A percentile compares a stretch with the other conserved stretches of the same genome.
Conservation (phyloP, 345 rosid species). For the Arabidopsis suecica region DNA sequence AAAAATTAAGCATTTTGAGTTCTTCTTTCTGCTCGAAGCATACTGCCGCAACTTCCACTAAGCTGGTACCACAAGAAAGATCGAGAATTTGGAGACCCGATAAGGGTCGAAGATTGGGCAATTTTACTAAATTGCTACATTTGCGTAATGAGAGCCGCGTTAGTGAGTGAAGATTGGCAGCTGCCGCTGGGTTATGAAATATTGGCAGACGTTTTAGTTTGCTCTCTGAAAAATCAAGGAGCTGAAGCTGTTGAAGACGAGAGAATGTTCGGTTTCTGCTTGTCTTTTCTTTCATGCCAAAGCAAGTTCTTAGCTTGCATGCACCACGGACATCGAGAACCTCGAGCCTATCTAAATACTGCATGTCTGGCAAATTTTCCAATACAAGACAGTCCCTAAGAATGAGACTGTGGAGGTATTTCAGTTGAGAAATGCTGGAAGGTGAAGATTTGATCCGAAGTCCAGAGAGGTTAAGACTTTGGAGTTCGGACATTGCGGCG, state of each 20-base stretch:
- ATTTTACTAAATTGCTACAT: constrained; percentile 14
- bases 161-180: constrained; percentile 25
- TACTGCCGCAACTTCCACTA: constrained; percentile 35
- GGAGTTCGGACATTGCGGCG: constrained; percentile 20
- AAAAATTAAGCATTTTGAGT: constrained; percentile 51
- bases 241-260: constrained; percentile 45
- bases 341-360: constrained; percentile 40
- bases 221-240: constrained; percentile 51
- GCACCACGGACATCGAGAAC: constrained; percentile 55
- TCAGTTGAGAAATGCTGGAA: constrained; percentile 33
- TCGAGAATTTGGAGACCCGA: constrained; percentile 43
- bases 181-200: constrained; percentile 17
- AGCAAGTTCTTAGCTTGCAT: constrained; percentile 25
- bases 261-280: constrained; percentile 29
- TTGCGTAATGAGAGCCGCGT: constrained; percentile 27
- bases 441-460: constrained; percentile 40
- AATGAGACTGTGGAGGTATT: constrained; percentile 46
- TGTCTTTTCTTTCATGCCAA: neutral
- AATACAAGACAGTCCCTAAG: constrained; percentile 47
- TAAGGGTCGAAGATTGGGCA: constrained; percentile 28
- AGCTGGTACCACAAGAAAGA: constrained; percentile 42
- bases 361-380: constrained; percentile 44
- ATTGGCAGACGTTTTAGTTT: constrained; percentile 44
- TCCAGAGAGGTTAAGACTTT: constrained; percentile 57
- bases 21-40: constrained; percentile 34